These are phyloP conservation scores for Psophocarpus tetragonolobus DNA, from an alignment of 306 rosid genomes.

Conservation along the genomic window DNA sequence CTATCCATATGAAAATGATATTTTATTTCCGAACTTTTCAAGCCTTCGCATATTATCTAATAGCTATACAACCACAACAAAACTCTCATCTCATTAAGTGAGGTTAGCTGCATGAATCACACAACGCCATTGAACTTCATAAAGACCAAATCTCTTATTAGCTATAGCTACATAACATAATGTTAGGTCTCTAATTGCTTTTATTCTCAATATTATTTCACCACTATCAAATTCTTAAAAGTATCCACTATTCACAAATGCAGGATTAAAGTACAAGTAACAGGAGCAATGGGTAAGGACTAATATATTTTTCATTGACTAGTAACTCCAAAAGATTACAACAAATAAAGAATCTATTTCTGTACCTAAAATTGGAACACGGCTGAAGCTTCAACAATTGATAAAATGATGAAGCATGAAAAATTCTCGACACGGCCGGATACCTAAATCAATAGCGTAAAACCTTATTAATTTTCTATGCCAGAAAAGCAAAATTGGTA, in stretches of 20 bases:
- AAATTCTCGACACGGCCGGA: neutral
- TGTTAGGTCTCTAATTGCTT: neutral
- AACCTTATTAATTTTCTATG: conserved; percentile 27
- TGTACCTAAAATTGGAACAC: neutral
- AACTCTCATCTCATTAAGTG: neutral
- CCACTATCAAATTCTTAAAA: neutral
- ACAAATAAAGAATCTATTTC: neutral
- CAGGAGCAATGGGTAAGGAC: neutral
- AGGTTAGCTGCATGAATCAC: neutral
- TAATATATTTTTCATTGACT: neutral
- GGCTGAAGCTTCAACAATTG: neutral
- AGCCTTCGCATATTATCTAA: neutral
- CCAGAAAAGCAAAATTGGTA: conserved; percentile 12
- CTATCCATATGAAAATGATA: neutral
- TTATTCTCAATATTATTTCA: conserved; percentile 6
- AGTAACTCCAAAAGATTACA: neutral
- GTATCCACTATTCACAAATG: neutral
- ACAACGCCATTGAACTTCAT: neutral
- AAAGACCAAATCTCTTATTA: neutral
- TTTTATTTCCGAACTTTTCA: neutral
- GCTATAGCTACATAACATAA: neutral
- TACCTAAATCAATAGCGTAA: conserved; percentile 1
- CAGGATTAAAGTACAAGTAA: neutral
- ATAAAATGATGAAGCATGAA: conserved; percentile 1
- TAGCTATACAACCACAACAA: neutral